Evolutionary conservation across 129 eudicot genomes (phyloP), one percentile per base, ranked within the genome.

Genomic region (Erigeron canadensis): DNA sequence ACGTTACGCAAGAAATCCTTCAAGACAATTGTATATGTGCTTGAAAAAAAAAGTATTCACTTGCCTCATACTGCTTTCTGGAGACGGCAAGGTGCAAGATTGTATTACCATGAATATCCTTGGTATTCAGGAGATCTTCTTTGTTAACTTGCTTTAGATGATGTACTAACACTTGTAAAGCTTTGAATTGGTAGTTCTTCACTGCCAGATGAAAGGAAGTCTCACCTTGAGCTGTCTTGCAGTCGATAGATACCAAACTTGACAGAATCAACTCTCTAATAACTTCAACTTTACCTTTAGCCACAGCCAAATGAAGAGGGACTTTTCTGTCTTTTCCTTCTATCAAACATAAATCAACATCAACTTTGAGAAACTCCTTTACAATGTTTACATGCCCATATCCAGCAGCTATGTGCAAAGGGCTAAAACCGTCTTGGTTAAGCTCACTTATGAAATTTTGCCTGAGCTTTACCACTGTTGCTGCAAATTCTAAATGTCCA

Each of bases 371-470:
- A 9, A 88, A 50, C 83, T 78, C 90, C 48, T 73, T 83, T 34
- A 85, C 88, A 62, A 85, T 81, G 16, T 83, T 84, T 37, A 34
- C n/a, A 77, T 77, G 65, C 21, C 96, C 89, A 77, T 48, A 73
- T 19, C 84, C 87, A 0, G 88, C 75, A 0, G 96, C 96, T 12
- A 86, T 75, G 69, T 86, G 89, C 45, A 85, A 19, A 2, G 96
- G 86, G 38, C 84, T 79, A 22, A 66, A 71, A 15, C 91, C 89
- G 2, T 84, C 84, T 55, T 73, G 78, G 59, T 86, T 81, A 39
- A 83, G 65, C 62, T 83, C 85, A 10, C 3, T 23, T 1, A 50
- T 59, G 23, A 86, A 77, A 8, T 71, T 76, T 0, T 50, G 70
- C 70, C 63, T 69, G 58, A 76, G 54, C 21, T 56, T 65, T 5